Evolutionary conservation across 192 early-diverging fungal species (phyloP), one percentile per base, ranked within the genome.

Genomic region (Gonapodya prolifera): DNA sequence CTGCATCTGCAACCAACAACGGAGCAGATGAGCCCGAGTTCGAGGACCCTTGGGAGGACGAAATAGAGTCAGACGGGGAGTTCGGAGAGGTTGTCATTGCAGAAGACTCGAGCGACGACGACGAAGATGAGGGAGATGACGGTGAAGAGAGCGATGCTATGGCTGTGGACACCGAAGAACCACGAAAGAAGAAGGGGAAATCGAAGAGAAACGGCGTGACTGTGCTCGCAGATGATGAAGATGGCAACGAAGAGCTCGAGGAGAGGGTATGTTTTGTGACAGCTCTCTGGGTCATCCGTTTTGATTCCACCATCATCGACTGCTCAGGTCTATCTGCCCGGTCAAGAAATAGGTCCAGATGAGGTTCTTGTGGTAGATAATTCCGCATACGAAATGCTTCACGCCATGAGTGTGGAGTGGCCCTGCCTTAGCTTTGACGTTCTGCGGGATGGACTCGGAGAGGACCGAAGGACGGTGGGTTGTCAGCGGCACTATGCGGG

Each of bases 341-440:
- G 98, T 29, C 91, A 95, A 69, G 85, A 87, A 77, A 82, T 99
- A 8, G 92, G 79, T 35, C 90, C 93, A 80, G 96, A 89, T 69
- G 95, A 99, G 81, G 92, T 90, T 35, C 87, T 99, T 61, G 94
- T 98, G 78, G 94, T 92, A 33, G 98, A 99, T 88, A 92, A 94
- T 79, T 91, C 89, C 18, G 92, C 93, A 0, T 99, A 99, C 84
- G 93, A 95, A 77, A 98, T 99, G 98, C 89, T 99, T 76, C 96
- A 99, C 85, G 86, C 86, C 30, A 88, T 99, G 87, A 86, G 93
- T 69, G 92, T 94, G 33, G 89, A 95, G 81, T 96, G 96, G 94
- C 98, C 98, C 33, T 97, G 95, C 81, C 88, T 99, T 70, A 94
- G 92, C 82, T 99, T 99, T 79, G 98, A 99, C 82, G 87, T 99